Base-by-base conservation (phyloP, 2,329 filamentous ascomycete species). In the Dactylellina leptospora region DNA sequence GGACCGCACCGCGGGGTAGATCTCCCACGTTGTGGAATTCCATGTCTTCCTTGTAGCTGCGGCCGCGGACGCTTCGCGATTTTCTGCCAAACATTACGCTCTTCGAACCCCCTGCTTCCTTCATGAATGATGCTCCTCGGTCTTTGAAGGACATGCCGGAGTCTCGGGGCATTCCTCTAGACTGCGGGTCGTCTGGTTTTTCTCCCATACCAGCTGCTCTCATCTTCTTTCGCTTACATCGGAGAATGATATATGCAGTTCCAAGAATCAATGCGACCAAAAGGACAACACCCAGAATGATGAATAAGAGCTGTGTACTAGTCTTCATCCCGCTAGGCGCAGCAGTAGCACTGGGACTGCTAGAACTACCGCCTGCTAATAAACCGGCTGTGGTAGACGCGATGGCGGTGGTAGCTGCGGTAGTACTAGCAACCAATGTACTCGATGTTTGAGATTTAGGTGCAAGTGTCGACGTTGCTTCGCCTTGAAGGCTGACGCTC, bases 111-210 rank as follows among this genome's bases (percentile, higher is more conserved):
- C 55, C 74, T 23, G 74, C 69, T 63, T 76, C 76, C 59, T 75
- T 76, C 74, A 77, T 77, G 66, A 75, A 77, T 11, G 74, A 75
- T 42, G 74, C 56, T 1, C 76, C 76, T 28, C 76, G 74, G 36
- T 77, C 76, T 45, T 76, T 74, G 56, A 77, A 76, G 16, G 74
- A 76, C 73, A 77, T 73, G 33, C 60, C 69, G 11, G 69, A 73
- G 20, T 73, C 61, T 20, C 61, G 48, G 11, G 44, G 48, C 16
- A 61, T 51, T 3, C 62, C 56, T n/a, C 69, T 42, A 3, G 55
- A 48, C 13, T 62, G 60, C 20, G 59, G 38, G 8, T 63, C 69
- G 2, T 48, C 61, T n/a, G 69, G 55, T 40, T 72, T 72, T 42
- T 72, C 68, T 10, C 53, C 64, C 25, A 33, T 16, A 4, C 55